These are phyloP conservation scores for Tulasnella calospora DNA, from an alignment of 768 basidiomycete genomes.

Conservation along the genomic window DNA sequence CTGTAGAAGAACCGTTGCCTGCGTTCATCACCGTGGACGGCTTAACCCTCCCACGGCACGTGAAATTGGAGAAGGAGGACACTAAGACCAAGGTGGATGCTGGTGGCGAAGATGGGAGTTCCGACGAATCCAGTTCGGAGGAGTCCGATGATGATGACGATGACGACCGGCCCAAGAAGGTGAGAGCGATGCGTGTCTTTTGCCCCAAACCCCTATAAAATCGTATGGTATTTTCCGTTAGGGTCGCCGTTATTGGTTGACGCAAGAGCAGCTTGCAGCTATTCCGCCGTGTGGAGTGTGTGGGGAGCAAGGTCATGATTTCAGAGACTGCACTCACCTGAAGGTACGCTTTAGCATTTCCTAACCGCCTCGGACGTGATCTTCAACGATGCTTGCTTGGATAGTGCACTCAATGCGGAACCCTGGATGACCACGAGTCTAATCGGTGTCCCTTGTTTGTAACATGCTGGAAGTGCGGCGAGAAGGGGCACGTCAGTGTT, in stretches of 20 bases:
- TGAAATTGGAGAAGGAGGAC: conserved; percentile 5
- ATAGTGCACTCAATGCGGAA: conserved; percentile 16
- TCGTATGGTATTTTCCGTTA: background rate
- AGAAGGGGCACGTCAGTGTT: conserved; percentile 14
- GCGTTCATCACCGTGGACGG: background rate
- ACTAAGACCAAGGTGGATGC: background rate
- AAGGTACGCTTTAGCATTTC: background rate
- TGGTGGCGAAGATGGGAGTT: background rate
- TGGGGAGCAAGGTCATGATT: conserved; percentile 12
- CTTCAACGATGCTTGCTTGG: background rate
- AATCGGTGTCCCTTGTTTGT: conserved; percentile 1
- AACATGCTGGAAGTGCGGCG: conserved; percentile 17
- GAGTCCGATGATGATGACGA: background rate
- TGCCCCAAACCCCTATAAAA: background rate
- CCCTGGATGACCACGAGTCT: conserved; percentile 18
- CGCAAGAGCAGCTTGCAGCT: background rate
- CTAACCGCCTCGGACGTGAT: background rate
- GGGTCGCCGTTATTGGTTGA: conserved; percentile 14
- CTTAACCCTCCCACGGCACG: conserved; percentile 1
- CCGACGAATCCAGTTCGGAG: background rate
- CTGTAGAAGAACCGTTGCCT: background rate
- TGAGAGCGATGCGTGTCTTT: background rate
- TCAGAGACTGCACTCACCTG: conserved; percentile 6
- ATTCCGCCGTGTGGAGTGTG: conserved; percentile 8
- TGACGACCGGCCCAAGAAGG: conserved; percentile 5